These are phyloP conservation scores for Trichosporon inkin DNA, from an alignment of 1,284 basidiomycete species.

Conservation along the genomic window DNA sequence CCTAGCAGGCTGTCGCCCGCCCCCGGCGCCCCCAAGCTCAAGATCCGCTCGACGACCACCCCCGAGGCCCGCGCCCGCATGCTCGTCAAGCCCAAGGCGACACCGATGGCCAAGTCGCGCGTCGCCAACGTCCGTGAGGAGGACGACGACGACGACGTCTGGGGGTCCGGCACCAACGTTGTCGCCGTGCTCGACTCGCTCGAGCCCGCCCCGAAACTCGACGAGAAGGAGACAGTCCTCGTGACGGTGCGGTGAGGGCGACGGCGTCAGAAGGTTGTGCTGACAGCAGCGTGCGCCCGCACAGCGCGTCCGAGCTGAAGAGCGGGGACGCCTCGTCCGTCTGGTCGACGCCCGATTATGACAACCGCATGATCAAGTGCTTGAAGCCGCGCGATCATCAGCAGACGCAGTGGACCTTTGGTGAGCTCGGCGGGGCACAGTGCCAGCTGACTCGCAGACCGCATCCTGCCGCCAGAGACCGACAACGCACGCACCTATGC, in stretches of 20 bases:
- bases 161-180: constrained; percentile 12
- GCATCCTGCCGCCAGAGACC: constrained; percentile 54
- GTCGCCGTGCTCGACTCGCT: constrained; percentile 20
- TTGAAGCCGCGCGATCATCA: constrained; percentile 37
- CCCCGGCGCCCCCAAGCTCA: constrained; percentile 27
- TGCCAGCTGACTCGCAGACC: constrained; percentile 53
- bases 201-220: constrained; percentile 20
- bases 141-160: constrained; percentile 12
- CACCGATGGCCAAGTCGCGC: constrained; percentile 7
- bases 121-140: constrained; percentile 4
- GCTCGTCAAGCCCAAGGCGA: constrained; percentile 25
- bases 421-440: constrained; percentile 42
- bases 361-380: constrained; percentile 42
- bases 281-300: constrained; percentile 62
- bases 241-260: constrained; percentile 72
- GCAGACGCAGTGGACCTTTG: constrained; percentile 49
- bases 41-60: constrained; percentile 42
- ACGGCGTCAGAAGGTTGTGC: not conserved
- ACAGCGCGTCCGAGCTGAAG: constrained; percentile 50
- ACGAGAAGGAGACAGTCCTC: constrained; percentile 67
- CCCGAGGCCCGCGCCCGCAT: constrained; percentile 43
- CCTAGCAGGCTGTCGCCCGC: constrained; percentile 16
- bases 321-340: constrained; percentile 29
- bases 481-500: constrained; percentile 80
- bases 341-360: constrained; percentile 39